Conservation (phyloP, 768 basidiomycete species). For the Fistulinella prunicolor region DNA sequence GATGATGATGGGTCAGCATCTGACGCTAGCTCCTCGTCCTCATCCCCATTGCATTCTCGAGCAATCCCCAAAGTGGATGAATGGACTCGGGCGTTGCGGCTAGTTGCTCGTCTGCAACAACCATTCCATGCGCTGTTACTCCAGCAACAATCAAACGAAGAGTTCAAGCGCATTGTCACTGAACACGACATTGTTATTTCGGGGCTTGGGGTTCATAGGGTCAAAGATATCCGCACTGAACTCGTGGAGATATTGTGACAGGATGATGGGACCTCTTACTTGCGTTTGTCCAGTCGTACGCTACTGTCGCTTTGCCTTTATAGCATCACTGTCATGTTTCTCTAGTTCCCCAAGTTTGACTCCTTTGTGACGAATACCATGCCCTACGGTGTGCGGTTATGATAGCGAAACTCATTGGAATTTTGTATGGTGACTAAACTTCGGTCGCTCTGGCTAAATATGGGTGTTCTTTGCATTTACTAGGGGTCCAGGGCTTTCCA, state of each 20-base stretch:
- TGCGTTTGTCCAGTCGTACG: background rate
- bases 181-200: slow-evolving; percentile 1
- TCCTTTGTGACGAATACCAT: too few relatives aligned
- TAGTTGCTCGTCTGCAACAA: slow-evolving; percentile 6
- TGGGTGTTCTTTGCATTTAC: too few relatives aligned
- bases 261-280: background rate
- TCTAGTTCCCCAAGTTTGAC: too few relatives aligned
- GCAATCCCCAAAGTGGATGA: background rate
- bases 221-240: background rate
- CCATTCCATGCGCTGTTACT: slow-evolving; percentile 9
- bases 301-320: background rate
- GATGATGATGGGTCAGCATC: background rate
- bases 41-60: background rate
- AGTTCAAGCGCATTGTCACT: slow-evolving; percentile 18
- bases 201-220: background rate
- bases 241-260: background rate
- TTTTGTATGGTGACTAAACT: too few relatives aligned
- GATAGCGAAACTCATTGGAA: too few relatives aligned
- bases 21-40: too few relatives aligned
- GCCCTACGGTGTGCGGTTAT: too few relatives aligned
- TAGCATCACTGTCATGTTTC: too few relatives aligned
- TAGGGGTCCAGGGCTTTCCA: too few relatives aligned
- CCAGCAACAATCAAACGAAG: background rate
- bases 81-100: slow-evolving; percentile 1
- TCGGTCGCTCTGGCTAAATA: too few relatives aligned